These are phyloP conservation scores for Lachancea fermentati DNA, from an alignment of 805 yeast species.

Conservation along the genomic window DNA sequence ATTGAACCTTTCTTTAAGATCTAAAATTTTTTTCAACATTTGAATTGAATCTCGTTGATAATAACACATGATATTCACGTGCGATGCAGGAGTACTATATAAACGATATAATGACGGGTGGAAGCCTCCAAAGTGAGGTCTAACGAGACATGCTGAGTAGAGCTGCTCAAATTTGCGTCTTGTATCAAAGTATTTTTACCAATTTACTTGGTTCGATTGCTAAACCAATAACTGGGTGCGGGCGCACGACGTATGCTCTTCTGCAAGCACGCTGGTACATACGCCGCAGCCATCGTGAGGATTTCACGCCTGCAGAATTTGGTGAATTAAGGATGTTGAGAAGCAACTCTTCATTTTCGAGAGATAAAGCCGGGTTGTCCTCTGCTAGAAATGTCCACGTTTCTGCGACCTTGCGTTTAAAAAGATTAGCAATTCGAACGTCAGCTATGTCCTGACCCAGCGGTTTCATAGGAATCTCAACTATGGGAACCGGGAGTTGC, in stretches of 20 bases:
- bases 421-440: slow-evolving; percentile 16
- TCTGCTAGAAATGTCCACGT: slow-evolving; percentile 19
- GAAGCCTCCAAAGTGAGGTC: too few relatives aligned
- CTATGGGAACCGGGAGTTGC: slow-evolving; percentile 18
- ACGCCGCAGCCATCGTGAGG: slow-evolving; percentile 11
- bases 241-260: slow-evolving; percentile 15
- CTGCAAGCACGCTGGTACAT: slow-evolving; percentile 18
- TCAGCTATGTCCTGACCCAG: slow-evolving; percentile 19
- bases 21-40: too few relatives aligned
- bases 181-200: not conserved
- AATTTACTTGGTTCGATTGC: slow-evolving; percentile 5
- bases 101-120: too few relatives aligned
- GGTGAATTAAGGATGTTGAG: slow-evolving; percentile 12
- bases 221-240: slow-evolving; percentile 5
- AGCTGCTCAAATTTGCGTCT: too few relatives aligned
- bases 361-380: slow-evolving; percentile 15
- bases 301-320: not conserved
- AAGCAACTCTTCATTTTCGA: slow-evolving; percentile 10
- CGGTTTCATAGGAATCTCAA: slow-evolving; percentile 21
- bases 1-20: too few relatives aligned
- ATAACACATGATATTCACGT: too few relatives aligned
- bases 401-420: slow-evolving; percentile 13
- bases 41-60: too few relatives aligned
- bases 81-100: too few relatives aligned
- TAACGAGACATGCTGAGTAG: too few relatives aligned